Evolutionary conservation across 1,139 yeast species (phyloP), one percentile per base, ranked within the genome.

Genomic region (Hanseniaspora uvarum): DNA sequence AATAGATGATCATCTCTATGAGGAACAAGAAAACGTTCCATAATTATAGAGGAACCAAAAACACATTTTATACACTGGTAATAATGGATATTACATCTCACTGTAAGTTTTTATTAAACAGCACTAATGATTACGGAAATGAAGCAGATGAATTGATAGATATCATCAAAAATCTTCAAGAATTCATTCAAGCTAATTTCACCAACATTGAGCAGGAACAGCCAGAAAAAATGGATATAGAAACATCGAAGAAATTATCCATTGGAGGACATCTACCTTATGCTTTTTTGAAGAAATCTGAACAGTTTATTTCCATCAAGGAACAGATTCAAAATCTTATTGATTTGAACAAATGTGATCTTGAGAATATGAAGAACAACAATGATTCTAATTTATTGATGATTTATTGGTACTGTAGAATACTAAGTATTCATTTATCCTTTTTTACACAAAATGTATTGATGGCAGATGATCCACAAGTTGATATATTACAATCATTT

Each of bases 341-440:
- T 4, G 18, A 14, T 2, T 8, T 28, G 11, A 36, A 33, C 8
- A 30, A 37, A 5, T 54, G 82, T 3, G 60, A 85, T 0, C 65
- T 78, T 33, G 60, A 76, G 28, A 55, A 81, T 5, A 72, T 83
- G 45, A 88, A 83, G 62, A 65, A 59, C 37, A 60, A 81, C 19
- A 71, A 76, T 54, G 31, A 26, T 19, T 40, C 39, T n/a, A 1
- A 54, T 19, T n/a, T 46, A 5, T 70, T 81, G 2, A 67, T 75
- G 3, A 70, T 70, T 52, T 84, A 92, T 89, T 84, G 92, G 92
- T 75, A 84, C 64, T 70, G 81, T 5, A 75, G 94, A 66, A 78
- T 80, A 2, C 66, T 83, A 41, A 80, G 81, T 61, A 75, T 78
- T 0, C 88, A 82, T 57, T 68, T 75, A 53, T 78, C 87, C 0